Base-by-base conservation (phyloP, 306 rosid species). In the Luffa acutangula region DNA sequence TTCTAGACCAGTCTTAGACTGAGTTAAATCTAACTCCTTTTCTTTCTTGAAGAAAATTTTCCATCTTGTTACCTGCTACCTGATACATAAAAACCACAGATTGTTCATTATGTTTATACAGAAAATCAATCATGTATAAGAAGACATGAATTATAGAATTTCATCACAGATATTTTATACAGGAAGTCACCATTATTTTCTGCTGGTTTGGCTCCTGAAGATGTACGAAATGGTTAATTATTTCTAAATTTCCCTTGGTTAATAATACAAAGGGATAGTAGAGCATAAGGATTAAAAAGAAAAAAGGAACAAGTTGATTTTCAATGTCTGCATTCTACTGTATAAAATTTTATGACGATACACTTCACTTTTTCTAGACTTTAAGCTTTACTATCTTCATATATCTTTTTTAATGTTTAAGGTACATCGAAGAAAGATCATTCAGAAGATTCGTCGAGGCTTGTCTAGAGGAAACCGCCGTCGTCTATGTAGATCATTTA, bases 391-490 rank as follows among this genome's bases (percentile, higher is more conserved):
- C 21, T 45, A 45, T 46, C 33, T 60, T 42, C 43, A 58, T 43
- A 78, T 84, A 73, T 60, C 45, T 51, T 83, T 77, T 81, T 72
- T 64, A 70, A 65, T 60, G 69, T 62, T 82, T 52, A 84, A 94
- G 99, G 96, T 95, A 95, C 87, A 90, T 93, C 81, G 99, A 95
- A 93, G 99, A 95, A 72, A 89, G 97, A 84, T 93, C 97, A 21
- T 95, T 95, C 81, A 90, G 97, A 87, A 95, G 93, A 89, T 95
- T 95, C 78, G 99, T 95, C 60, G 99, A 95, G 88, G 97, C 99
- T 76, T 95, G 99, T 87, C 91, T 95, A 58, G 99, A 95, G 88
- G 99, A 95, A 89, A 90, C 97, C 10, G 89, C 91, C 66, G 74
- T 93, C 60, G 93, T 93, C 81, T 95, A 93, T 75, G 97, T 92